Evolutionary conservation across 208 protist species (phyloP), one percentile per base, ranked within the genome.

Genomic region (Borovskyia barvae): DNA sequence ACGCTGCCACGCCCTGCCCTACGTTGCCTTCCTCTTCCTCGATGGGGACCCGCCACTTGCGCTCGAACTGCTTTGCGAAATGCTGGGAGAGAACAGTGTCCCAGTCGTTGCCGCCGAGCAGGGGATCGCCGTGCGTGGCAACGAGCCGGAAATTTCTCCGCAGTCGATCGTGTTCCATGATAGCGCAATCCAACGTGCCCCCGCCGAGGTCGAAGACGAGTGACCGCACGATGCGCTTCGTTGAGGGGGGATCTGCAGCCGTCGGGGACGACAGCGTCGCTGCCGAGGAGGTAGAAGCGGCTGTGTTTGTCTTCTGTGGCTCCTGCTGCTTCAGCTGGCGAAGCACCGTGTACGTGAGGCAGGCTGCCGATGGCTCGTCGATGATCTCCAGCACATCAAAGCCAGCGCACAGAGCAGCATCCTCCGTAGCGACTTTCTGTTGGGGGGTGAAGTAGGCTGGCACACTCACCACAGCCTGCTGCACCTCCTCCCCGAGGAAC

Each of bases 311-410:
- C 19, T 15, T 28, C 3, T 17, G 51, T 2, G 6, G 26, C 32
- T 53, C 47, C 14, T 56, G 50, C 5, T 24, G 20, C 37, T 32
- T 50, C 1, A 75, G 26, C 29, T 60, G 42, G 33, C 77, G 47
- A 12, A 95, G 68, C 17, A 92, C 87, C 26, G 86, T 94, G 80
- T 95, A 82, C 20, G 92, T 74, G 12, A 97, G 72, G 61, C 87
- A 93, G 19, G 92, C 88, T 0, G 92, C 92, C 5, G 89, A 94
- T 19, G 89, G 92, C 54, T 97, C 92, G 65, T 97, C 90, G 67
- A 97, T 95, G n/a, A 97, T 74, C 66, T 95, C 87, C 8, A 94
- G 79, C 32, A 97, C 92, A 62, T 97, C 92, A 45, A 97, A 92
- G 25, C 90, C 90, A 1, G 92, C 92, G 32, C 77, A 82, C 15